phyloP scores from a whole-genome alignment of 148 eudicot genomes.

The Diospyros lotus region DNA sequence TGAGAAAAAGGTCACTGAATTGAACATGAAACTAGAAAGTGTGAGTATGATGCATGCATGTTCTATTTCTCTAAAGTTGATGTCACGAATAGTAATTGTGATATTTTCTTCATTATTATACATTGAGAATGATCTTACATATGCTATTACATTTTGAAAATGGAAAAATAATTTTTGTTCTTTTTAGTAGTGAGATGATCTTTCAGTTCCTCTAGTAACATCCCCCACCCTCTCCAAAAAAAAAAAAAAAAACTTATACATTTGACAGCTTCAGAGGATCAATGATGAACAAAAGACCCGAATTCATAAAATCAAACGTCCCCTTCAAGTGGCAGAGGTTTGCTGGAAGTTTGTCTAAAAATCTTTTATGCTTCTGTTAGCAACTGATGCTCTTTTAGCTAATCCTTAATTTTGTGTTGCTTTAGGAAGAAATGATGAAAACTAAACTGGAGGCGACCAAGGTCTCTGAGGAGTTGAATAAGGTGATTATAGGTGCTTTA shows the following conservation, averaged over 20 bases:
- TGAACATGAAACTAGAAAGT: conserved; percentile 44
- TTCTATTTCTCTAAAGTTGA: background rate
- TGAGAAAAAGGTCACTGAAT: conserved; percentile 45
- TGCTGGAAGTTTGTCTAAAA: conserved; percentile 3
- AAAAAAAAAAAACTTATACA: no score
- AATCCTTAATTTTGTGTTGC: conserved; percentile 5
- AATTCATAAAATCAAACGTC: conserved; percentile 29
- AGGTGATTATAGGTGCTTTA: conserved; percentile 25
- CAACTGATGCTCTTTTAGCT: background rate
- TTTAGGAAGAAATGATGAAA: conserved; percentile 62
- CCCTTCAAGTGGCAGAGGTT: conserved; percentile 36
- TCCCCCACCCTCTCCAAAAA: no score
- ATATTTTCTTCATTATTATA: no score
- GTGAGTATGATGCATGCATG: conserved; percentile 29
- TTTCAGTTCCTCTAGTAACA: no score
- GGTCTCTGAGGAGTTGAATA: conserved; percentile 35
- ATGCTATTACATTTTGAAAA: background rate
- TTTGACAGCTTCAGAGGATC: conserved; percentile 34
- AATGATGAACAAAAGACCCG: conserved; percentile 29
- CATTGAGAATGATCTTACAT: background rate
- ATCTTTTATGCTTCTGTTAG: background rate
- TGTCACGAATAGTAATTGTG: background rate
- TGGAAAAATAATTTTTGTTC: background rate
- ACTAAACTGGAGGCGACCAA: conserved; percentile 51
- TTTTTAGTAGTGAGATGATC: no score